Base-by-base conservation (phyloP, 257 asterid genomes). In the Eustoma russellianum region DNA sequence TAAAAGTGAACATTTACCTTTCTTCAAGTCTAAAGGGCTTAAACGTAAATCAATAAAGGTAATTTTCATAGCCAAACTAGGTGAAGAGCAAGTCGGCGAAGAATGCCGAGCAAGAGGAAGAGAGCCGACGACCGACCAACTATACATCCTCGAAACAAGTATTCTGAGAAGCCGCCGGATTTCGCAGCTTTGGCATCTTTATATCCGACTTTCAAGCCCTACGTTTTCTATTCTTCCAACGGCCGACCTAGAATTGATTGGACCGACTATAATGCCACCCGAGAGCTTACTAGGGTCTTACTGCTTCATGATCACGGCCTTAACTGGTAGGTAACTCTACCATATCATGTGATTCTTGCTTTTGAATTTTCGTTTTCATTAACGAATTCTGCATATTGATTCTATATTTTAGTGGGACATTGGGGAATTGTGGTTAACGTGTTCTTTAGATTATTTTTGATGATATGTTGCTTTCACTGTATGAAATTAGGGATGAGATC, bases 201-300 rank as follows among this genome's bases (percentile, higher is more conserved):
- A 9, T 79, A 91, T 59, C 86, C 92, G 13, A 71, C 77, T 67
- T 87, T 91, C 46, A 56, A 71, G 67, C 82, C 83, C 15, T 84
- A 61, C 48, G 88, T 87, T 17, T 87, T 79, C 69, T 78, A 77
- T 69, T 63, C 80, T 0, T 80, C 55, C 24, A 82, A 80, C 33
- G 89, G 94, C n/a, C 74, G 79, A 13, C 95, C 96, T 46, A 77
- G 61, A 69, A 91, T 91, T 40, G 95, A 91, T 43, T 91, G 98
- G 96, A 91, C 94, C 19, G 94, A 91, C 70, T 87, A 78, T 72
- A 82, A 82, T 64, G 98, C 96, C 48, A 91, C 98, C 16, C 92
- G 94, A n/a, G 95, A 89, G 69, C 69, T 89, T 73, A 86, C 90
- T 17, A 80, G 83, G 49, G 83, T 83, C 7, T 49, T 86, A 61